Evolutionary conservation across 1,284 basidiomycete genomes (phyloP).

Genomic region (Cutaneotrichosporon spelunceum): DNA sequence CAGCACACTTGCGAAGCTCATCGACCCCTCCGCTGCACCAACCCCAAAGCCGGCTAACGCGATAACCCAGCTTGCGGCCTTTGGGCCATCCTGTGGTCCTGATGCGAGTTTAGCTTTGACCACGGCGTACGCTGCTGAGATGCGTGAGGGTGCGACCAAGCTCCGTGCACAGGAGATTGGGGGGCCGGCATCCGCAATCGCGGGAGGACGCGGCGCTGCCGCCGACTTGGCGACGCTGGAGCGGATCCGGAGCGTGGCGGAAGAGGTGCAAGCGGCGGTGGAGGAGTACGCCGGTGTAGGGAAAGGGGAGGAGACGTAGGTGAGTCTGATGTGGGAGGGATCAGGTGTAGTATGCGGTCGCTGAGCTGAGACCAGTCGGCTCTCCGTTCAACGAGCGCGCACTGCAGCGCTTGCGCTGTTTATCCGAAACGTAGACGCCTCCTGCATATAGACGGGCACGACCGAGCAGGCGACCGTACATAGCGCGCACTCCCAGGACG

Average conservation of each 20-base stretch:
- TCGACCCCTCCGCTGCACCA: conserved; percentile 15
- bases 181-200: neutral
- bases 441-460: too few species aligned
- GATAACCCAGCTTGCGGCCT: conserved; percentile 7
- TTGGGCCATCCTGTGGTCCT: neutral
- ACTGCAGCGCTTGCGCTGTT: too few species aligned
- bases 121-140: conserved; percentile 18
- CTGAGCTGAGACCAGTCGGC: neutral
- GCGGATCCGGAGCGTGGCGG: conserved; percentile 12
- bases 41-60: conserved; percentile 1
- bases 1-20: conserved; percentile 10
- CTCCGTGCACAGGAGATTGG: conserved; percentile 5
- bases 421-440: too few species aligned
- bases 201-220: neutral
- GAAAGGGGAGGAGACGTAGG: neutral
- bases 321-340: neutral
- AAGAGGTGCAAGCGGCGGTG: conserved; percentile 12
- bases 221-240: conserved; percentile 6
- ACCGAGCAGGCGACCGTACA: too few species aligned
- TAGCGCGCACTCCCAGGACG: too few species aligned
- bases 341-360: neutral
- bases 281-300: conserved; percentile 11
- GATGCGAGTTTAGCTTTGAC: conserved; percentile 2
- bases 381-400: too few species aligned
- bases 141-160: conserved; percentile 12